A percentile compares a stretch with the other conserved stretches of the same genome.
Conservation (phyloP, 306 rosid genomes). For the Cucumis cinereus region DNA sequence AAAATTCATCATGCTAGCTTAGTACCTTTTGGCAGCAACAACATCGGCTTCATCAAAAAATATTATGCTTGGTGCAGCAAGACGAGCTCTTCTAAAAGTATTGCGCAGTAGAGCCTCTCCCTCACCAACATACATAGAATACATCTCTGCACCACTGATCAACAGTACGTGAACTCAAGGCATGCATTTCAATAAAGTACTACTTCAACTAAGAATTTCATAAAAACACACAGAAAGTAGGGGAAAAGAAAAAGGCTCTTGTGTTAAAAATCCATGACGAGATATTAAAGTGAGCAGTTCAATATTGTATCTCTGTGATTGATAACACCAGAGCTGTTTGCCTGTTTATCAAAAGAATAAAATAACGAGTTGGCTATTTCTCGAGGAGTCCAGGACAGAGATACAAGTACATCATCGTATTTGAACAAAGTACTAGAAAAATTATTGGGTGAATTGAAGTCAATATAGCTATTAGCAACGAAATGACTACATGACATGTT, state of each 20-base stretch:
- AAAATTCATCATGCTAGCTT: background rate
- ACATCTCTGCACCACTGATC: constrained; percentile 82
- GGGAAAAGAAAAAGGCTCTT: background rate
- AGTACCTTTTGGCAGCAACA: constrained; percentile 80
- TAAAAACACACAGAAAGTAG: background rate
- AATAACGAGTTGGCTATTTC: background rate
- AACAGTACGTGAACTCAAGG: constrained; percentile 22
- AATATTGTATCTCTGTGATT: too few species aligned
- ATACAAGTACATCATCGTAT: background rate
- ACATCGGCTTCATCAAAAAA: constrained; percentile 92
- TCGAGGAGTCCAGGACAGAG: background rate
- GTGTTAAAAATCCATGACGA: background rate
- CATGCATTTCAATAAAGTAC: background rate
- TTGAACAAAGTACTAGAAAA: background rate
- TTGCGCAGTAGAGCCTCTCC: constrained; percentile 81
- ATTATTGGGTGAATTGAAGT: background rate
- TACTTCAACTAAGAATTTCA: background rate
- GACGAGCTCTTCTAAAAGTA: constrained; percentile 77
- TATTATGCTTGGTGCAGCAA: constrained; percentile 82
- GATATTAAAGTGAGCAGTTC: background rate
- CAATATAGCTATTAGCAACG: background rate
- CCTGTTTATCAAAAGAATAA: background rate
- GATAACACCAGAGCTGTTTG: background rate
- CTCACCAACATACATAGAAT: constrained; percentile 91
- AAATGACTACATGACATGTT: background rate